Percentiles rank a stretch among this genome's conserved stretches.
phyloP scores from a whole-genome alignment of 2,329 filamentous ascomycete species.

The Paecilomyces variotii region DNA sequence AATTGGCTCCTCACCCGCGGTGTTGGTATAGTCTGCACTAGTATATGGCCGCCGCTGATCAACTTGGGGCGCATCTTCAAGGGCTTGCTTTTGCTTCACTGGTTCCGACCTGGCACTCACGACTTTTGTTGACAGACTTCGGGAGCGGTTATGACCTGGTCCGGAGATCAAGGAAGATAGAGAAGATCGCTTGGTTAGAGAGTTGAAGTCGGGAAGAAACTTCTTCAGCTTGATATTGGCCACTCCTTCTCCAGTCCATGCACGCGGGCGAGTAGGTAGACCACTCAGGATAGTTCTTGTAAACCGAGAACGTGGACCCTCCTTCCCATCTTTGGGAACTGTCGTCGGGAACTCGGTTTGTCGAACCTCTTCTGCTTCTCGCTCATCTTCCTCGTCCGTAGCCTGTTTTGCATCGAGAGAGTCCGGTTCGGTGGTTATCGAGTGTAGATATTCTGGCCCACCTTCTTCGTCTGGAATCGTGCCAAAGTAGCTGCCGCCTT shows the following conservation, averaged over 20 bases:
- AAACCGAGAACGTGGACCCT: constrained; percentile 20
- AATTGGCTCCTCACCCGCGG: constrained; percentile 22
- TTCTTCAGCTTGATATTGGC: constrained; percentile 21
- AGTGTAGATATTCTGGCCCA: constrained; percentile 20
- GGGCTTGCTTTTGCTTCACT: neutral
- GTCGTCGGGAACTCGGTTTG: neutral
- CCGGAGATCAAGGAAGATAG: constrained; percentile 18
- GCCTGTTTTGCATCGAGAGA: constrained; percentile 5
- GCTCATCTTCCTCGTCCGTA: constrained; percentile 2
- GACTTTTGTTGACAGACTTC: constrained; percentile 18
- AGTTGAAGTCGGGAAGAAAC: constrained; percentile 27
- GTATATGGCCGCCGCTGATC: neutral
- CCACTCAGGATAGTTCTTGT: constrained; percentile 26
- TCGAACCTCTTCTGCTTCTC: constrained; percentile 5
- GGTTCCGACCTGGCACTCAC: neutral
- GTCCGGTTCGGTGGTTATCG: constrained; percentile 28
- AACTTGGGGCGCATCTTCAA: neutral
- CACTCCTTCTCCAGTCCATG: constrained; percentile 27
- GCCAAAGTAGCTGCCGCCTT: constrained; percentile 42
- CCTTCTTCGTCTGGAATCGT: constrained; percentile 24
- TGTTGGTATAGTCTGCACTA: constrained; percentile 10
- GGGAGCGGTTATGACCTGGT: constrained; percentile 15
- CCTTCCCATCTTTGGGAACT: constrained; percentile 4
- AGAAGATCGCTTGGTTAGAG: constrained; percentile 21
- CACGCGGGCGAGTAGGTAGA: constrained; percentile 24